A percentile compares a stretch with the other conserved stretches of the same genome.
Conservation (phyloP, 2,329 filamentous ascomycete genomes). For the Tympanopsis confertula region DNA sequence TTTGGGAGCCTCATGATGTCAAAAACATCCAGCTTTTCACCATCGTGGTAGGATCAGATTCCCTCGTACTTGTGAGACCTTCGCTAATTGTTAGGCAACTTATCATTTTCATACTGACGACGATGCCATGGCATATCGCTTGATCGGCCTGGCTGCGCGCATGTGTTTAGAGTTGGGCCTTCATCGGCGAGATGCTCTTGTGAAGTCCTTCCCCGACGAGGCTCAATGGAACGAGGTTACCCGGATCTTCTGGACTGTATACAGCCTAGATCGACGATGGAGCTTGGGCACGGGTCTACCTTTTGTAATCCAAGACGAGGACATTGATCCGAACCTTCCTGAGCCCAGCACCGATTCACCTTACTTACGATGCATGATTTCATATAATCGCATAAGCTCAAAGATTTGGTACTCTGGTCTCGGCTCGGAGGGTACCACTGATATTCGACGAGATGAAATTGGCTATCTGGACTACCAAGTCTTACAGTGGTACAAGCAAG, state of each 20-base stretch:
- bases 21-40: slow-evolving; percentile 42
- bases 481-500: slow-evolving; percentile 53
- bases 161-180: slow-evolving; percentile 53
- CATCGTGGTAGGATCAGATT: slow-evolving; percentile 28
- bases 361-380: slow-evolving; percentile 57
- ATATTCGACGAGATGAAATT: slow-evolving; percentile 49
- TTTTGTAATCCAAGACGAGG: slow-evolving; percentile 57
- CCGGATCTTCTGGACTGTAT: slow-evolving; percentile 56
- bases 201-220: slow-evolving; percentile 41
- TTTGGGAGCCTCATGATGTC: slow-evolving; percentile 33
- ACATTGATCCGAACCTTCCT: slow-evolving; percentile 52
- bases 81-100: slow-evolving; percentile 36
- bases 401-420: slow-evolving; percentile 56
- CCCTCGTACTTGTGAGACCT: background rate
- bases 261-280: slow-evolving; percentile 57
- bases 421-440: slow-evolving; percentile 32
- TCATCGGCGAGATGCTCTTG: slow-evolving; percentile 51
- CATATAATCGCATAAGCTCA: slow-evolving; percentile 52
- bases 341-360: slow-evolving; percentile 35
- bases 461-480: slow-evolving; percentile 59
- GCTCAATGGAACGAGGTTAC: slow-evolving; percentile 40
- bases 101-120: slow-evolving; percentile 60
- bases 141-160: slow-evolving; percentile 52
- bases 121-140: slow-evolving; percentile 53
- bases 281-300: slow-evolving; percentile 60